Base-by-base conservation (phyloP, 2,329 filamentous ascomycete species). In the Acephala macrosclerotiorum region DNA sequence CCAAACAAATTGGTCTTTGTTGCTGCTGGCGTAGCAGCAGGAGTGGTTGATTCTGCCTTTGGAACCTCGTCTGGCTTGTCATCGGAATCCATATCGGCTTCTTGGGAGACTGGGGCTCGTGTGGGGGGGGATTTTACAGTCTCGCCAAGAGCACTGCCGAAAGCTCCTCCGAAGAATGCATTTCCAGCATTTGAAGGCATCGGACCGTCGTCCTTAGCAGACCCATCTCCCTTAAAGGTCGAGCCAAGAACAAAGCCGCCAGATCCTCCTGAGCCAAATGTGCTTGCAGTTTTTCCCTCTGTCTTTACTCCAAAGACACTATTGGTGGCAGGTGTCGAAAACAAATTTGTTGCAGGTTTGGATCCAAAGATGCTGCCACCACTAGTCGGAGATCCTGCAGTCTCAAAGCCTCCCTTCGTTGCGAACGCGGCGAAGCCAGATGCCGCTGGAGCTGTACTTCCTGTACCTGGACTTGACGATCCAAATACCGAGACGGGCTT, bases 141-240 rank as follows among this genome's bases (percentile, higher is more conserved):
- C 53, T 85, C 84, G 12, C 80, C 82, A 33, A 93, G 79, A 16
- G 85, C 85, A 64, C 85, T 84, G 7, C 84, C 82, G 75, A 93
- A 91, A 11, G 80, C 83, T 60, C 80, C 81, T n/a, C 86, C 86
- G 73, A 92, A 91, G 69, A 91, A 82, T 5, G 82, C 81, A 14
- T 80, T 80, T n/a, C 78, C 77, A 22, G 76, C 76, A 25, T 77
- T 75, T 25, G 78, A 75, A 18, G 84, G 79, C 67, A 85, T 85
- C 9, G 84, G 81, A 40, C 83, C 78, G 64, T 90, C 87, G 26
- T 91, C 84, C 65, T 87, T 88, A 0, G 85, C 82, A 53, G 83
- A 93, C 1, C 74, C 73, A 63, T 76, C 76, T 8, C 76, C 72
- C 62, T 80, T 82, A 22, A 81, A 78, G 1, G 74, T 76, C 12